phyloP scores from a whole-genome alignment of 345 rosid genomes.

The Gossypium australe region DNA sequence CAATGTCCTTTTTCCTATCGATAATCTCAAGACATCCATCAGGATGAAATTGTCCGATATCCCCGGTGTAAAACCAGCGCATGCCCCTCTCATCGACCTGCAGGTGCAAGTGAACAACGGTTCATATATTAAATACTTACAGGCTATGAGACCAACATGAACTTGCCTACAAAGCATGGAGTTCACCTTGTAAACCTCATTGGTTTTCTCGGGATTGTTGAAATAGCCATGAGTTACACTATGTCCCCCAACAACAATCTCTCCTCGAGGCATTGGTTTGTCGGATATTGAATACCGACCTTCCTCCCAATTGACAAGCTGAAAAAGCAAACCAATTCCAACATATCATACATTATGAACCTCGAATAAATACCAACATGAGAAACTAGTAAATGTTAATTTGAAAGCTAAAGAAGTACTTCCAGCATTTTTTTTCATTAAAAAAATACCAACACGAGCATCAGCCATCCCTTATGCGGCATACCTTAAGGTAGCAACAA shows the following conservation, averaged over 20 bases:
- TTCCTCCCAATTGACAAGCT: conserved; percentile 93
- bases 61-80: conserved; percentile 88
- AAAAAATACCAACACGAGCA: background rate
- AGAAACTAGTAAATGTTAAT: background rate
- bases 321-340: conserved; percentile 22
- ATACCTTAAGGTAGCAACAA: conserved; percentile 70
- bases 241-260: conserved; percentile 75
- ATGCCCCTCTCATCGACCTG: conserved; percentile 81
- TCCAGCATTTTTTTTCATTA: background rate
- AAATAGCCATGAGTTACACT: conserved; percentile 80
- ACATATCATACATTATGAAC: background rate
- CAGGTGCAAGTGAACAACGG: conserved; percentile 21
- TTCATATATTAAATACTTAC: background rate
- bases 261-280: conserved; percentile 93
- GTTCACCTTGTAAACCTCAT: conserved; percentile 75
- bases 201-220: conserved; percentile 64
- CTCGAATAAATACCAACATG: background rate
- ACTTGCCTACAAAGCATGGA: background rate
- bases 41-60: conserved; percentile 73
- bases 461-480: background rate
- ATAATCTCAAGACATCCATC: conserved; percentile 94
- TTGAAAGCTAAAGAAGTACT: background rate
- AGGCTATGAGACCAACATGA: background rate
- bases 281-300: conserved; percentile 69
- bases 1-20: conserved; percentile 91